Conservation (phyloP, 164 flowering plant genomes). For the Annona squamosa region DNA sequence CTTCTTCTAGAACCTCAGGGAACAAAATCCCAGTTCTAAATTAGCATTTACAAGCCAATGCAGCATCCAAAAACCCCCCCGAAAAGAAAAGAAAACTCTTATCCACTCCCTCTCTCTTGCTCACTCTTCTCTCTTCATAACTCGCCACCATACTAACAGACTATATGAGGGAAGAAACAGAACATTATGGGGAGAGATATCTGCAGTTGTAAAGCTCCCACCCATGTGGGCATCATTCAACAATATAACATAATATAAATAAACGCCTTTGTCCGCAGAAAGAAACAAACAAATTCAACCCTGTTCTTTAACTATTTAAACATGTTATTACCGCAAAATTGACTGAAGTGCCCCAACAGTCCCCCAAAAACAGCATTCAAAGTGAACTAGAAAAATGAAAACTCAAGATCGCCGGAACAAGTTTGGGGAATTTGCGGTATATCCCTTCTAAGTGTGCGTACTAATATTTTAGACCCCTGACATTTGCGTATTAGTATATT, state of each 20-base stretch:
- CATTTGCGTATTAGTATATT: too few relatives aligned
- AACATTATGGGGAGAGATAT: constrained; percentile 48
- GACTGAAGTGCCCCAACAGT: background rate
- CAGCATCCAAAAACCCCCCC: constrained; percentile 15
- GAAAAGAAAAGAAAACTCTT: constrained; percentile 10
- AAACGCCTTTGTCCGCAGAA: background rate
- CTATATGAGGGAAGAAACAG: constrained; percentile 21
- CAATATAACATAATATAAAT: constrained; percentile 19
- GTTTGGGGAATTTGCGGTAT: too few relatives aligned
- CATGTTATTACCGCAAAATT: constrained; percentile 12
- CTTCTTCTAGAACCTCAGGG: constrained; percentile 15
- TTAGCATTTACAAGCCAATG: constrained; percentile 28
- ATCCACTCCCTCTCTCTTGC: constrained; percentile 20
- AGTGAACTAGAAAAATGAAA: background rate
- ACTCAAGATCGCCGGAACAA: background rate
- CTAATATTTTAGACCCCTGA: too few relatives aligned
- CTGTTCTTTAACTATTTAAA: constrained; percentile 17
- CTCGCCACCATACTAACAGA: constrained; percentile 10
- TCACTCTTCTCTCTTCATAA: constrained; percentile 15
- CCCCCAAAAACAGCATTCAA: background rate
- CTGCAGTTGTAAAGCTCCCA: constrained; percentile 41
- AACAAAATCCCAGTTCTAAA: constrained; percentile 12
- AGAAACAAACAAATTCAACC: constrained; percentile 18
- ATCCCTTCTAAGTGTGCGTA: too few relatives aligned
- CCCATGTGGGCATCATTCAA: constrained; percentile 31